phyloP scores from a whole-genome alignment of 164 flowering plant genomes.

The Sedum album region DNA sequence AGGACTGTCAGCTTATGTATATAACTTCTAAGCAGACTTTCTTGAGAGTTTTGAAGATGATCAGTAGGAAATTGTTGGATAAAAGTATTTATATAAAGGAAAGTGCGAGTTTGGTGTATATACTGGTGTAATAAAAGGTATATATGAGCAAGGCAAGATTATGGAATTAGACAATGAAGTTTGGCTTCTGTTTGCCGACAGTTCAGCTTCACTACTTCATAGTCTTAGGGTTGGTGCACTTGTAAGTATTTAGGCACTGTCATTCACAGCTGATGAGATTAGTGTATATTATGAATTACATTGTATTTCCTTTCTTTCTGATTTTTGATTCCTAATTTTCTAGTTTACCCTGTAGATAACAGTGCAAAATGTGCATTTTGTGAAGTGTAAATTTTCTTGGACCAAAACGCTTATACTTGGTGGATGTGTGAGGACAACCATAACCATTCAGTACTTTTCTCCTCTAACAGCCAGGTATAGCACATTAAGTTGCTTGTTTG shows the following conservation, averaged over 20 bases:
- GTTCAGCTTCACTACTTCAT: slow-evolving; percentile 34
- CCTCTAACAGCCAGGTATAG: slow-evolving; percentile 55
- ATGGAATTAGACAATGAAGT: slow-evolving; percentile 75
- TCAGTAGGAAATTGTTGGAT: neutral
- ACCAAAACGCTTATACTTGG: slow-evolving; percentile 66
- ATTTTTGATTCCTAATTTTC: neutral
- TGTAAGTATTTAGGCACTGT: slow-evolving; percentile 33
- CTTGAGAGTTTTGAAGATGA: slow-evolving; percentile 25
- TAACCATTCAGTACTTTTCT: slow-evolving; percentile 53
- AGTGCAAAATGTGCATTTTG: slow-evolving; percentile 63
- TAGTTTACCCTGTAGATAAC: slow-evolving; percentile 34
- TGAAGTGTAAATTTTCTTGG: slow-evolving; percentile 65
- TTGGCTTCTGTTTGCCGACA: slow-evolving; percentile 62
- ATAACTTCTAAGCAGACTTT: slow-evolving; percentile 38
- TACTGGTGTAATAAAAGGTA: slow-evolving; percentile 61
- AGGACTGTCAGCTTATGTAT: slow-evolving; percentile 42
- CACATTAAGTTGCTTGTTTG: neutral
- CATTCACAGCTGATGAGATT: neutral
- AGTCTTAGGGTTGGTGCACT: slow-evolving; percentile 67
- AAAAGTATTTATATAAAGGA: slow-evolving; percentile 21
- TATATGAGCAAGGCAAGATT: slow-evolving; percentile 69
- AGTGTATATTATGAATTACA: neutral
- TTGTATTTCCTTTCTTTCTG: neutral
- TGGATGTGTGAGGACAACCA: slow-evolving; percentile 57
- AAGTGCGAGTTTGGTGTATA: slow-evolving; percentile 43